Evolutionary conservation across 2,329 filamentous ascomycete species (phyloP).

Genomic region (Allantophomopsis cytisporea): DNA sequence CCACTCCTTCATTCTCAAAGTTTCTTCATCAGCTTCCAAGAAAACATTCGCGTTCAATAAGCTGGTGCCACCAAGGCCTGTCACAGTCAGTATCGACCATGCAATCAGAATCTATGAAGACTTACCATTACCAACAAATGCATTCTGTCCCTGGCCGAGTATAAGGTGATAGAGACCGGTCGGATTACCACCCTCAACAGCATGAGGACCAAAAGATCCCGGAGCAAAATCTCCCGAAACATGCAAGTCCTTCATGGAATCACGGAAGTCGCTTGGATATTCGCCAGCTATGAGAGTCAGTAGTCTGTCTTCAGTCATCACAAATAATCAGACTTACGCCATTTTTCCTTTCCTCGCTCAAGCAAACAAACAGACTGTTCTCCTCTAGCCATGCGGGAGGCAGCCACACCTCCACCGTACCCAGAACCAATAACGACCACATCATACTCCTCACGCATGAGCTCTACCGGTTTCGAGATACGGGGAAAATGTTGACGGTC

Average conservation of each 20-base stretch:
- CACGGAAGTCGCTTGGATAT: slow-evolving; percentile 35
- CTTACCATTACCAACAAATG: slow-evolving; percentile 20
- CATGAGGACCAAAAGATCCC: slow-evolving; percentile 23
- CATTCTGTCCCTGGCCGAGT: slow-evolving; percentile 49
- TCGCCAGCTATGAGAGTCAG: slow-evolving; percentile 30
- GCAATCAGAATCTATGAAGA: no score
- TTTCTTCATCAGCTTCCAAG: slow-evolving; percentile 40
- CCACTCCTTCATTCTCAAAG: slow-evolving; percentile 40
- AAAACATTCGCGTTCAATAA: slow-evolving; percentile 57
- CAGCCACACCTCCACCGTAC: slow-evolving; percentile 54
- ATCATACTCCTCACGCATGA: slow-evolving; percentile 45
- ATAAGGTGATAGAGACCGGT: slow-evolving; percentile 52
- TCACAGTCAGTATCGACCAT: no score
- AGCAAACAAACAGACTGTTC: slow-evolving; percentile 48
- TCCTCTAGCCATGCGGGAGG: slow-evolving; percentile 47
- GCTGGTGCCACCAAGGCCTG: slow-evolving; percentile 47
- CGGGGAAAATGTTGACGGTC: slow-evolving; percentile 28
- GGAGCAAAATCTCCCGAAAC: slow-evolving; percentile 38
- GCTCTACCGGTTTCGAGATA: slow-evolving; percentile 40
- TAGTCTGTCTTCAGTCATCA: background rate
- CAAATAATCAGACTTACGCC: slow-evolving; percentile 24
- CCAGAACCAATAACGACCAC: slow-evolving; percentile 56
- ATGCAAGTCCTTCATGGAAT: slow-evolving; percentile 37
- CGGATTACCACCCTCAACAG: slow-evolving; percentile 33
- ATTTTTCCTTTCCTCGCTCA: slow-evolving; percentile 49